phyloP scores from a whole-genome alignment of 2,329 filamentous ascomycete genomes.

The Trichoderma sp. region DNA sequence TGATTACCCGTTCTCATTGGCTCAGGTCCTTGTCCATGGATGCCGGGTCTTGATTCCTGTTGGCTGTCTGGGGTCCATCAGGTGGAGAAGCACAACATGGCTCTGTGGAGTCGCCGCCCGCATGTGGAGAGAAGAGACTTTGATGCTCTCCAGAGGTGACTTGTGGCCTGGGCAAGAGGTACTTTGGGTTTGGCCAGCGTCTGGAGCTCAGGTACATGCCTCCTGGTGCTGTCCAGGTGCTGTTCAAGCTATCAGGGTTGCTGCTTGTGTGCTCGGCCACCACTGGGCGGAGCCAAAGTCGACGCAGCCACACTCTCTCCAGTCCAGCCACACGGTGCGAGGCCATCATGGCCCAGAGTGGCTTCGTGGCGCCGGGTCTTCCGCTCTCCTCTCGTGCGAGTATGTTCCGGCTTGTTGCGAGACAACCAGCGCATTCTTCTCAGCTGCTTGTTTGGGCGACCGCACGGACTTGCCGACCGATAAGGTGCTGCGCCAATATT shows the following conservation, averaged over 20 bases:
- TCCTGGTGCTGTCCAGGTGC: neutral
- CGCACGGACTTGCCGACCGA: neutral
- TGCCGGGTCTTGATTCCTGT: neutral
- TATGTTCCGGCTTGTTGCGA: neutral
- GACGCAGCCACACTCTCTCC: neutral
- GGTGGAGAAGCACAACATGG: conserved; percentile 9
- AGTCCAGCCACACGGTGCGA: conserved; percentile 11
- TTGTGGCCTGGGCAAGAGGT: neutral
- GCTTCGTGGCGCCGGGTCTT: conserved; percentile 10
- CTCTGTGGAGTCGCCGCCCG: conserved; percentile 1
- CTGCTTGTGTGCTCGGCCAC: too few relatives aligned
- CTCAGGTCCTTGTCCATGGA: neutral
- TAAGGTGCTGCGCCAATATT: neutral
- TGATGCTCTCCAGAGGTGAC: neutral
- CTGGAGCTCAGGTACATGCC: conserved; percentile 1
- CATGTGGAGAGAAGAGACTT: neutral
- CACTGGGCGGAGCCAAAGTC: neutral
- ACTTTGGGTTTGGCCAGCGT: neutral
- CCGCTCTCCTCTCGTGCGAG: neutral
- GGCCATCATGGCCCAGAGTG: neutral
- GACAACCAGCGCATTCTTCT: neutral
- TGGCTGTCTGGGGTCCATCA: conserved; percentile 7
- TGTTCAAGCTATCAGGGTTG: neutral
- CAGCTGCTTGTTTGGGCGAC: neutral
- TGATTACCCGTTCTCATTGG: neutral